Evolutionary conservation across 139 green algal species (phyloP).

Genomic region (Parachlorella kessleri): DNA sequence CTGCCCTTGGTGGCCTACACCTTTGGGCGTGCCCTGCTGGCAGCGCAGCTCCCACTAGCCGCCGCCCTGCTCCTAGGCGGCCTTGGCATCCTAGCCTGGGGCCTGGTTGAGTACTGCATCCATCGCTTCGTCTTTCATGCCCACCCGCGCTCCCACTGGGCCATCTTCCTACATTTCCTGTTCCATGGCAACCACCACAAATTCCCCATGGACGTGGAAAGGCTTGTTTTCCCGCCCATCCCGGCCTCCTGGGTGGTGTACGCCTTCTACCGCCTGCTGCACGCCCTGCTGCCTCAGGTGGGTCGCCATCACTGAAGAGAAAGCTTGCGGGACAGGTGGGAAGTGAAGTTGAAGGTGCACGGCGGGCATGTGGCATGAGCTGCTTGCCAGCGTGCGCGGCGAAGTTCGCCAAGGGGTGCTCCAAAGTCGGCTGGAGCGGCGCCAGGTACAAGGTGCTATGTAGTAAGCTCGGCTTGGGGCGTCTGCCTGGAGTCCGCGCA

Average conservation of each 20-base stretch:
- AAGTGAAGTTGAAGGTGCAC: too few relatives aligned
- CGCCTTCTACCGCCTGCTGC: conserved; percentile 43
- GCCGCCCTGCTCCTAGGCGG: conserved; percentile 28
- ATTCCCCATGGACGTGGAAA: conserved; percentile 81
- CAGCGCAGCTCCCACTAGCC: not conserved
- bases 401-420: too few relatives aligned
- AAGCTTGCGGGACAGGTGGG: too few relatives aligned
- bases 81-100: conserved; percentile 79
- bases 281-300: conserved; percentile 34
- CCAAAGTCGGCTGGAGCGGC: too few relatives aligned
- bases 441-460: too few relatives aligned
- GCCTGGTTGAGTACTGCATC: conserved; percentile 88
- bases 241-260: conserved; percentile 56
- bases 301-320: too few relatives aligned
- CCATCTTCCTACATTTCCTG: conserved; percentile 90
- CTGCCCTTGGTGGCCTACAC: conserved; percentile 58
- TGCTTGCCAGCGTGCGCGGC: too few relatives aligned
- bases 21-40: not conserved
- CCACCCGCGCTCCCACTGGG: conserved; percentile 20
- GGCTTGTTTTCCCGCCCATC: conserved; percentile 93
- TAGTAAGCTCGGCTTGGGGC: too few relatives aligned
- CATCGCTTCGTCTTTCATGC: conserved; percentile 94
- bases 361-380: too few relatives aligned
- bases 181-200: conserved; percentile 97
- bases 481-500: too few relatives aligned